Conservation (phyloP, 1,139 yeast genomes). For the Diutina pseudorugosa region DNA sequence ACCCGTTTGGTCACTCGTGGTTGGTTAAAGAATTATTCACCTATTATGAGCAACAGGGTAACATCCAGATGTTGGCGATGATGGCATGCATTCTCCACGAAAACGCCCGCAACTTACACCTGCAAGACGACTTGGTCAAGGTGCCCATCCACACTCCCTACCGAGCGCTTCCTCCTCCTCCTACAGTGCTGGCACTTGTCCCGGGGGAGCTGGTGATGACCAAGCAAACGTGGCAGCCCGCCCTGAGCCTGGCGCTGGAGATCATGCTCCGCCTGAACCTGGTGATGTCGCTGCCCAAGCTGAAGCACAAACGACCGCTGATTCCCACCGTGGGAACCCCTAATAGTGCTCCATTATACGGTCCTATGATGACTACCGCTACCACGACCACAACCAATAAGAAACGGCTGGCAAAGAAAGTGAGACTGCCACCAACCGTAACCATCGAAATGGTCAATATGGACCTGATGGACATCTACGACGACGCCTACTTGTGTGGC, state of each 20-base stretch:
- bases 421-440: constrained; percentile 23
- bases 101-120: neutral
- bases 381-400: no score
- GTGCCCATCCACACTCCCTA: constrained; percentile 41
- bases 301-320: neutral
- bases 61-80: constrained; percentile 87
- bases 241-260: neutral
- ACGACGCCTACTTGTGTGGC: constrained; percentile 31
- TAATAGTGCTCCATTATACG: neutral
- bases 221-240: neutral
- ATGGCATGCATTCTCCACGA: constrained; percentile 50
- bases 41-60: constrained; percentile 52
- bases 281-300: neutral
- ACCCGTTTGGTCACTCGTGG: constrained; percentile 70
- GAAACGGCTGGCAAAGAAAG: neutral
- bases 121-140: constrained; percentile 3
- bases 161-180: constrained; percentile 10
- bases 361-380: no score
- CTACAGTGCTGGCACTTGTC: neutral
- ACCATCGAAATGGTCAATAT: constrained; percentile 44
- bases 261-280: neutral
- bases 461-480: constrained; percentile 42
- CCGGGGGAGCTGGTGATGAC: neutral
- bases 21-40: constrained; percentile 50
- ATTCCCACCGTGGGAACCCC: neutral